Percentiles rank a stretch among this genome's conserved stretches.
These are phyloP conservation scores for Rhynchospora pubera DNA, from an alignment of 176 grass and related monocot genomes.

Conservation along the genomic window DNA sequence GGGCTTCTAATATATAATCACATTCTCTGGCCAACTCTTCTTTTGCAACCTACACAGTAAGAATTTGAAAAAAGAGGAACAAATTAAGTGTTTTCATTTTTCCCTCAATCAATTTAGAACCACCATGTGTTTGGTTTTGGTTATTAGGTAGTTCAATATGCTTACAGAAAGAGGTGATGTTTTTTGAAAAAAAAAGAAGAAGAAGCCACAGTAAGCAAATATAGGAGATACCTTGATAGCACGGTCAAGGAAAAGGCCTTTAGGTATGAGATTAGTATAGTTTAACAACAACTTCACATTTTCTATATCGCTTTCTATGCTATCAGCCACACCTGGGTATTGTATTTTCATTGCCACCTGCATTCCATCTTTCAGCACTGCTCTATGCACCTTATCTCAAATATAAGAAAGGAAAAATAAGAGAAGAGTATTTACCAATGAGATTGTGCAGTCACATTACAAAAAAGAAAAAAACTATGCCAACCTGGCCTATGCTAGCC, in stretches of 20 bases:
- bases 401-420: conserved; percentile 7
- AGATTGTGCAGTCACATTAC: not conserved
- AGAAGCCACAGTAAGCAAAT: not conserved
- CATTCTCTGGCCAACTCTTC: conserved; percentile 83
- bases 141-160: not conserved
- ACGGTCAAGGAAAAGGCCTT: conserved; percentile 96
- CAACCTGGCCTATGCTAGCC: conserved; percentile 82
- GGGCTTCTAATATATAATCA: conserved; percentile 89
- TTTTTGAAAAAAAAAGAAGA: not conserved
- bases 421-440: not conserved
- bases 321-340: conserved; percentile 90
- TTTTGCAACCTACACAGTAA: conserved; percentile 77
- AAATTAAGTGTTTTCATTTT: not conserved
- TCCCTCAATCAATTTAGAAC: not conserved
- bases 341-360: conserved; percentile 96
- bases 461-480: not conserved
- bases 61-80: not conserved
- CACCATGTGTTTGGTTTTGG: not conserved
- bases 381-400: conserved; percentile 57
- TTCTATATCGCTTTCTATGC: conserved; percentile 95
- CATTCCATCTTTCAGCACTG: conserved; percentile 68
- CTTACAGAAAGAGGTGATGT: not conserved
- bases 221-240: conserved; percentile 77
- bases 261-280: conserved; percentile 95
- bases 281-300: conserved; percentile 78